Evolutionary conservation across 2,329 filamentous ascomycete genomes (phyloP).

Genomic region (Chrysoporthe puriensis): DNA sequence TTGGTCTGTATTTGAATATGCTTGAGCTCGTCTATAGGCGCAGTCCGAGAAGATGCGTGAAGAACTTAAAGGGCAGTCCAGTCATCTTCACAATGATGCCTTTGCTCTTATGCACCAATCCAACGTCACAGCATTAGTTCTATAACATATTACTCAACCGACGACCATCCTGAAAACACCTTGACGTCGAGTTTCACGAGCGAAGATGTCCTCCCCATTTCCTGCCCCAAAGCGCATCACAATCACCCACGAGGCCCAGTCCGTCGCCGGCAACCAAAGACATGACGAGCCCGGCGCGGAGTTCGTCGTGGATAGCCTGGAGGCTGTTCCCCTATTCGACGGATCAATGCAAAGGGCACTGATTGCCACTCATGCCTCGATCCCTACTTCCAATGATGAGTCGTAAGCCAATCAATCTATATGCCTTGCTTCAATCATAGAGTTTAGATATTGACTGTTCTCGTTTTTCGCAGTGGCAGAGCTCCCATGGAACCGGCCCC

Average conservation of each 20-base stretch:
- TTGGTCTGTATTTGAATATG: too few species aligned
- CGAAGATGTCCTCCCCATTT: slow-evolving; percentile 15
- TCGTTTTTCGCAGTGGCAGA: slow-evolving; percentile 8
- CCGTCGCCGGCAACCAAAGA: not conserved
- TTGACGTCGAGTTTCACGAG: not conserved
- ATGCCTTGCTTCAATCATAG: too few species aligned
- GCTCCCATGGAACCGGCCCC: slow-evolving; percentile 34
- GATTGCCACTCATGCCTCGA: slow-evolving; percentile 13
- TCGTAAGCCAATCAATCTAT: slow-evolving; percentile 31
- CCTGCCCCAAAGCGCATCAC: slow-evolving; percentile 13
- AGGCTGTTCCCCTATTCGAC: slow-evolving; percentile 8
- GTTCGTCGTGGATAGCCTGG: slow-evolving; percentile 6
- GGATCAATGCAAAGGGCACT: slow-evolving; percentile 9
- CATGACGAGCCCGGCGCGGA: slow-evolving; percentile 19
- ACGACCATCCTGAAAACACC: not conserved
- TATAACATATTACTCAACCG: not conserved
- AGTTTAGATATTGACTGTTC: not conserved
- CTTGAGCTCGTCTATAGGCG: too few species aligned
- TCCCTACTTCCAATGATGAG: slow-evolving; percentile 29
- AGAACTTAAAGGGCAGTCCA: too few species aligned
- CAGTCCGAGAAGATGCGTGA: too few species aligned
- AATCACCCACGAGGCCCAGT: slow-evolving; percentile 9
- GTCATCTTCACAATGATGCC: too few species aligned
- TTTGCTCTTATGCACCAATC: too few species aligned
- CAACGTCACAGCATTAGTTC: not conserved